Base-by-base conservation (phyloP, 1,284 basidiomycete species). In the Boletus holoroseus region DNA sequence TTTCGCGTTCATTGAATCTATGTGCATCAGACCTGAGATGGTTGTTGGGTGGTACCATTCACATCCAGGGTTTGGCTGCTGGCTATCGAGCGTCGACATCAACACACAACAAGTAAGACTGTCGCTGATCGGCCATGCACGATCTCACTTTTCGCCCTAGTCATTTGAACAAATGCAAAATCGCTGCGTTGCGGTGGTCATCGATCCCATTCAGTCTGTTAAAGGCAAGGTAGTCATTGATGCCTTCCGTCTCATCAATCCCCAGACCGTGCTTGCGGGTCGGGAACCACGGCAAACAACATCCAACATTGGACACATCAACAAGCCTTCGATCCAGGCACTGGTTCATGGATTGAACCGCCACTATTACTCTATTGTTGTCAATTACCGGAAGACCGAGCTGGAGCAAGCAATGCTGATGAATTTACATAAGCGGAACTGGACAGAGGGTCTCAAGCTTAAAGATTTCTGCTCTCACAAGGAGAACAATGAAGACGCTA, bases 11-110 rank as follows among this genome's bases (percentile, higher is more conserved):
- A 31, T 31, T 39, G 47, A 62, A 32, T 16, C 1, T 11, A 26
- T 15, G 39, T 31, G 32, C 43, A 49, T 26, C 63, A 94, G 94
- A 61, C 92, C 95, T 43, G 96, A 99, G 75, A 94, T 90, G 84
- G 96, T 99, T 9, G 96, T 99, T 0, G 96, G 96, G 7, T 99
- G 96, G 96, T 99, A 99, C 69, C 96, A 99, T 72, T 99, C 96
- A 43, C 96, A 99, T 76, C 96, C 96, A 48, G 96, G 96, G 27
- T 99, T 99, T 69, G 96, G 96, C 5, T 99, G 96, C 71, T 99
- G 96, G 96, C 75, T 99, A 35, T 96, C 93, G 44, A 94, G 92
- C 61, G 96, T 99, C 35, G 96, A 99, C 74, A 94, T 99, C 68
- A 98, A 99, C 74, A 99, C 96, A 5, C 96, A 99, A 70, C 94